These are phyloP conservation scores for Thymus quinquecostatus DNA, from an alignment of 257 asterid genomes.

Conservation along the genomic window DNA sequence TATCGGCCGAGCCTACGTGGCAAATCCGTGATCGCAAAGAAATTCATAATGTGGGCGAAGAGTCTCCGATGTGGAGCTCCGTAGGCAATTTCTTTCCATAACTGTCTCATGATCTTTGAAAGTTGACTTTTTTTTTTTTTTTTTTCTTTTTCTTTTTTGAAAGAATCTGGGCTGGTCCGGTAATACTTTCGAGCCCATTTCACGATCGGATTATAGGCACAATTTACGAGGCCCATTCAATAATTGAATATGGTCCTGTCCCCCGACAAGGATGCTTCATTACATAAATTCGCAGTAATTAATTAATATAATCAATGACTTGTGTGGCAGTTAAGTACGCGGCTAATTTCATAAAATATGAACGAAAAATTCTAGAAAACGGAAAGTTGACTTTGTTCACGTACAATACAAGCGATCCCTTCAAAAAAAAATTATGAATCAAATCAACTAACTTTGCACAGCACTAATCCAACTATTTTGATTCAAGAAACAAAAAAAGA, in stretches of 20 bases:
- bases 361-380: neutral
- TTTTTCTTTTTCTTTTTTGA: too few relatives aligned
- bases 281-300: neutral
- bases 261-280: neutral
- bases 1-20: neutral
- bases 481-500: constrained; percentile 1
- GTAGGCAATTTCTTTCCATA: neutral
- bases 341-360: neutral
- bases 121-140: neutral
- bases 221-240: too few relatives aligned
- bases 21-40: neutral
- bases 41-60: neutral
- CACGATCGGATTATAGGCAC: too few relatives aligned
- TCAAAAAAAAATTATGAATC: neutral
- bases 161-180: neutral
- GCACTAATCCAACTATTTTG: neutral
- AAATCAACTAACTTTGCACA: neutral
- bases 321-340: neutral
- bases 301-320: neutral
- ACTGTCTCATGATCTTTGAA: neutral
- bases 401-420: constrained; percentile 1
- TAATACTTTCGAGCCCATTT: too few relatives aligned
- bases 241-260: too few relatives aligned
- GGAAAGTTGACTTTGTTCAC: constrained; percentile 16
- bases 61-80: neutral